Conservation (phyloP, 129 eudicot species). For the Flaveria bidentis region DNA sequence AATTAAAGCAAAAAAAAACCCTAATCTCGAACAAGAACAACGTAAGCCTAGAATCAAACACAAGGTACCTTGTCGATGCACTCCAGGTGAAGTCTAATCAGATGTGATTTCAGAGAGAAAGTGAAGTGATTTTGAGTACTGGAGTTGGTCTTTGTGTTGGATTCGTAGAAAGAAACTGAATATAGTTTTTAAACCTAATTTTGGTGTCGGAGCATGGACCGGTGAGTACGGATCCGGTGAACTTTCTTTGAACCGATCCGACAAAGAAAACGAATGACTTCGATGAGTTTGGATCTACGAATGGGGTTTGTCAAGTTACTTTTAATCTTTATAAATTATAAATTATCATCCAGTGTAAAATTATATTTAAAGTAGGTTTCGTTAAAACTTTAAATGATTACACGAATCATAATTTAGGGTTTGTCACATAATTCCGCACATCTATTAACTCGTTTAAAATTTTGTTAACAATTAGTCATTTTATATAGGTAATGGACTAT, state of each 20-base stretch:
- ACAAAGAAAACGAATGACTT: not conserved
- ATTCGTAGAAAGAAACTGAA: not conserved
- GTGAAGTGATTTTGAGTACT: not conserved
- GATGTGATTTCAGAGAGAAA: conserved; percentile 6
- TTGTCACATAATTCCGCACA: too few species aligned
- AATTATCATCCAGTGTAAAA: not conserved
- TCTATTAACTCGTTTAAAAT: too few species aligned
- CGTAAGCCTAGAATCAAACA: too few species aligned
- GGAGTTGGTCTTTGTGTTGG: not conserved
- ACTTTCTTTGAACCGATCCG: conserved; percentile 3
- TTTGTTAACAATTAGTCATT: too few species aligned
- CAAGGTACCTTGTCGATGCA: conserved; percentile 20
- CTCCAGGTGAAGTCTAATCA: not conserved
- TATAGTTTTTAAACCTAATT: not conserved
- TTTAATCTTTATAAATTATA: not conserved
- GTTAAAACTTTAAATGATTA: too few species aligned
- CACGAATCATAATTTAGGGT: too few species aligned
- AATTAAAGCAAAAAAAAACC: conserved; percentile 7
- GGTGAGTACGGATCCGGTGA: conserved; percentile 23
- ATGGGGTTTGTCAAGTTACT: not conserved
- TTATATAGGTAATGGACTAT: too few species aligned
- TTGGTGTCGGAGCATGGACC: conserved; percentile 5
- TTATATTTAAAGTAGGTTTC: too few species aligned
- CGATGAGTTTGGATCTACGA: conserved; percentile 1
- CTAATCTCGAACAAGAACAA: not conserved